Percentiles rank a stretch among this genome's conserved stretches.
phyloP scores from a whole-genome alignment of 2,329 filamentous ascomycete species.

The Alternaria metachromatica region DNA sequence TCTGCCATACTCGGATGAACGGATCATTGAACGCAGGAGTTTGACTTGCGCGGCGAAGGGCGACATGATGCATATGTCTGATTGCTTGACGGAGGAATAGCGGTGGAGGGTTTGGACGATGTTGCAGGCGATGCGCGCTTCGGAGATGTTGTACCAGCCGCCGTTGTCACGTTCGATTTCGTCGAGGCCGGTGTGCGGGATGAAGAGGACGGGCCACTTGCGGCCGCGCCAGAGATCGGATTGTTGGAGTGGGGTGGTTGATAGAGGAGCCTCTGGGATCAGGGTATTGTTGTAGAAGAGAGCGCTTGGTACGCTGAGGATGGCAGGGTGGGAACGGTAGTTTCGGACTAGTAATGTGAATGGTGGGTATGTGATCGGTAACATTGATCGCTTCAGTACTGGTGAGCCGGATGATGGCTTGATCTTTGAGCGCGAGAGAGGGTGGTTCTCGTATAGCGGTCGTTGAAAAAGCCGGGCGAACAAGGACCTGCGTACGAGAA shows the following conservation, averaged over 20 bases:
- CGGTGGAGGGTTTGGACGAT: slow-evolving; percentile 36
- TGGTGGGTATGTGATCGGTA: slow-evolving; percentile 52
- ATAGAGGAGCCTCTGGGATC: slow-evolving; percentile 46
- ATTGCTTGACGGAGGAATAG: slow-evolving; percentile 32
- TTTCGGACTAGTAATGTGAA: slow-evolving; percentile 55
- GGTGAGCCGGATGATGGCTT: slow-evolving; percentile 32
- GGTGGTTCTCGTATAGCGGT: slow-evolving; percentile 50
- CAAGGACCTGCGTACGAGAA: slow-evolving; percentile 46
- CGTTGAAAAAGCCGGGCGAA: slow-evolving; percentile 52
- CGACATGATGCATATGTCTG: slow-evolving; percentile 54
- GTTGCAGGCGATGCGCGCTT: slow-evolving; percentile 41
- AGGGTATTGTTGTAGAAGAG: slow-evolving; percentile 56
- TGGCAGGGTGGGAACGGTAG: slow-evolving; percentile 56
- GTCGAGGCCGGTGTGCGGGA: slow-evolving; percentile 47
- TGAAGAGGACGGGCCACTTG: slow-evolving; percentile 53
- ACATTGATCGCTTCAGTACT: slow-evolving; percentile 41
- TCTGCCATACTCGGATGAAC: slow-evolving; percentile 18
- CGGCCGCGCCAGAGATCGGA: slow-evolving; percentile 48
- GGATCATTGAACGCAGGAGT: slow-evolving; percentile 47
- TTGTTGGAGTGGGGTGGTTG: slow-evolving; percentile 31
- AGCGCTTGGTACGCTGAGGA: slow-evolving; percentile 50
- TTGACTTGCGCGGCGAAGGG: slow-evolving; percentile 56
- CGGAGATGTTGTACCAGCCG: slow-evolving; percentile 47
- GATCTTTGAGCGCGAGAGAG: slow-evolving; percentile 46
- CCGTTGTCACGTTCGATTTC: slow-evolving; percentile 52